Evolutionary conservation across 176 grass and related monocot genomes (phyloP).

Genomic region (Phyllostachys edulis): DNA sequence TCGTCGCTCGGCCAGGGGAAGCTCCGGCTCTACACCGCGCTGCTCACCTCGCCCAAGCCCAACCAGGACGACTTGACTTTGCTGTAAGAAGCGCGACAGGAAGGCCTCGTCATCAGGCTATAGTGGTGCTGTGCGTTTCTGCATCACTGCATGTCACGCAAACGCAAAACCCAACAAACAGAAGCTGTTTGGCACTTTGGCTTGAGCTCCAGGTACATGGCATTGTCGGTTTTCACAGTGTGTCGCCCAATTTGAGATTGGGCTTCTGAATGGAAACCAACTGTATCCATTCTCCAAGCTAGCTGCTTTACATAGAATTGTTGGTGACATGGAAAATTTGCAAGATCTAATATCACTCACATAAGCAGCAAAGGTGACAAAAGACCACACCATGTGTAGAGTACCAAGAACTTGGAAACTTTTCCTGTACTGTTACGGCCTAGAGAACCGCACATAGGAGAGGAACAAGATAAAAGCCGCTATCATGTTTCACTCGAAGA

Average conservation of each 20-base stretch:
- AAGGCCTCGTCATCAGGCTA: not conserved
- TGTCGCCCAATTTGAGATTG: not conserved
- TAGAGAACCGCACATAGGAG: not conserved
- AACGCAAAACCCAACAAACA: not conserved
- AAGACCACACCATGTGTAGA: not conserved
- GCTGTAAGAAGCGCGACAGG: not conserved
- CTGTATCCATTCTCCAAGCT: not conserved
- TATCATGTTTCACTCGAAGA: not conserved
- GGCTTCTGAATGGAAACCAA: not conserved
- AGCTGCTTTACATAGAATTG: not conserved
- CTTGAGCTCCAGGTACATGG: not conserved
- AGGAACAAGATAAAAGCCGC: not conserved
- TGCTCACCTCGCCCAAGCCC: conserved; percentile 81
- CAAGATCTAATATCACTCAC: not conserved
- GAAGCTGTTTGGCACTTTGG: not conserved
- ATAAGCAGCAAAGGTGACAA: not conserved
- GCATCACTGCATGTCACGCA: not conserved
- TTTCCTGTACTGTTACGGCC: not conserved
- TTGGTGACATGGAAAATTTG: not conserved
- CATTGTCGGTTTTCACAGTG: not conserved
- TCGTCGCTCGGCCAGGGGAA: conserved; percentile 81
- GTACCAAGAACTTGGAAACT: not conserved
- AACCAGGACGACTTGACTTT: conserved; percentile 66
- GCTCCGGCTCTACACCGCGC: conserved; percentile 76
- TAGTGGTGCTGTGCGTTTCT: not conserved